Base-by-base conservation (phyloP, 768 basidiomycete genomes). In the Lentinus brumalis region DNA sequence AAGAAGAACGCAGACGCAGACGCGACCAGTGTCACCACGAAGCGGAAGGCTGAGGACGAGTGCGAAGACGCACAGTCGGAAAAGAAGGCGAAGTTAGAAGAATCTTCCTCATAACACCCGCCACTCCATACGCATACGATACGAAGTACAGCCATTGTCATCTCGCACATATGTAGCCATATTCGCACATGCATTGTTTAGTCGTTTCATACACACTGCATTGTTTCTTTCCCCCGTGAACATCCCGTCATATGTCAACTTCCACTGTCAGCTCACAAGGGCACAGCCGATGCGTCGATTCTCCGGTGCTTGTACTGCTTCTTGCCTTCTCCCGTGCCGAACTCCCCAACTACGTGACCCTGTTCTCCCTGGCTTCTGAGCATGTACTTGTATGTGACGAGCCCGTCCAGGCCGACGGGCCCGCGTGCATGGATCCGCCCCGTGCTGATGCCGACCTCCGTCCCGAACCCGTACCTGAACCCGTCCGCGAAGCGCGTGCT, bases 401-500 rank as follows among this genome's bases (percentile, higher is more conserved):
- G 78, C 1, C 94, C 94, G 65, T 98, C 93, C 54, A 98, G 79
- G 0, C 96, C 96, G 1, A 98, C 96, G 0, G 97, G 97, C 3
- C 97, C 97, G 44, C 96, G 82, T 15, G 97, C 96, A 70, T 99
- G 97, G 57, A 97, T 96, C 70, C 92, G 87, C 1, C 96, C 96
- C 0, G 97, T 99, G 72, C 91, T 92, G 69, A 99, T 97, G 9
- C 97, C 97, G 0, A 99, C 96, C 75, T 98, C 97, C 5, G 97
- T 96, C 2, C 97, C 97, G 66, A 97, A 95, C 0, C 97, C 97
- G 71, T 94, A 98, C 61, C 96, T 77, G 76, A 96, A 97, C 12
- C 97, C 96, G 73, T 99, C 97, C 0, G 96, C 89, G 72, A 99
- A 98, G 40, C 97, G 84, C 10, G 97, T 98, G 69, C 91, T 94